Evolutionary conservation across 2,329 filamentous ascomycete genomes (phyloP).

Genomic region (Zasmidium citrigriseum): DNA sequence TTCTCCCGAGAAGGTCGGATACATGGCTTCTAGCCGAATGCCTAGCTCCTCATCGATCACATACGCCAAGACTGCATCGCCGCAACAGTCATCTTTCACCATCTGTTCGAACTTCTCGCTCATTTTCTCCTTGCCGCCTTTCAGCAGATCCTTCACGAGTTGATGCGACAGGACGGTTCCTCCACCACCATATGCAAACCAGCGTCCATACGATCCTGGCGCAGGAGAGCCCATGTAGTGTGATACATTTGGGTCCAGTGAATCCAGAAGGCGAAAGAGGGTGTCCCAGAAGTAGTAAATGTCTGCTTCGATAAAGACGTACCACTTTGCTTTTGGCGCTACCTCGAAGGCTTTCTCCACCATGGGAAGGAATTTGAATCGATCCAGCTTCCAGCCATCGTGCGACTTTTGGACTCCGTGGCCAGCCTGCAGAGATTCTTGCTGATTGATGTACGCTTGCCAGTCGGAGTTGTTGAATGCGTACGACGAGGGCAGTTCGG

Average conservation of each 20-base stretch:
- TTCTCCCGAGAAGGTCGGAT: slow-evolving; percentile 2
- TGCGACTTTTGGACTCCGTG: background rate
- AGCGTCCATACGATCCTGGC: background rate
- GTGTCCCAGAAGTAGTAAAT: slow-evolving; percentile 58
- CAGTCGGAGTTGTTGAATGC: slow-evolving; percentile 1
- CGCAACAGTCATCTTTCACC: slow-evolving; percentile 4
- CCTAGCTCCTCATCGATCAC: background rate
- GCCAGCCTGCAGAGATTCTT: background rate
- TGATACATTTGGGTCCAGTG: background rate
- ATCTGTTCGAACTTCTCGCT: background rate
- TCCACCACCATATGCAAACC: slow-evolving; percentile 8
- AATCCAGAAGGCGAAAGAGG: background rate
- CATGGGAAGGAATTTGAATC: slow-evolving; percentile 57
- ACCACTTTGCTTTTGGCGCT: slow-evolving; percentile 54
- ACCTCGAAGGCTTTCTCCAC: slow-evolving; percentile 36
- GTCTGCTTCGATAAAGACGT: slow-evolving; percentile 59
- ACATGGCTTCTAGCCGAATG: background rate
- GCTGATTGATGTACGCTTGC: background rate
- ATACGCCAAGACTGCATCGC: background rate
- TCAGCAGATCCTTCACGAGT: background rate
- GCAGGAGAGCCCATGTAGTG: slow-evolving; percentile 3
- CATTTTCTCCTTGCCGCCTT: slow-evolving; percentile 1
- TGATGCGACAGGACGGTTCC: slow-evolving; percentile 2
- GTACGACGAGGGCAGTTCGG: background rate
- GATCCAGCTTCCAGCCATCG: slow-evolving; percentile 36